phyloP scores from a whole-genome alignment of 768 basidiomycete species.

The Collybia nuda region DNA sequence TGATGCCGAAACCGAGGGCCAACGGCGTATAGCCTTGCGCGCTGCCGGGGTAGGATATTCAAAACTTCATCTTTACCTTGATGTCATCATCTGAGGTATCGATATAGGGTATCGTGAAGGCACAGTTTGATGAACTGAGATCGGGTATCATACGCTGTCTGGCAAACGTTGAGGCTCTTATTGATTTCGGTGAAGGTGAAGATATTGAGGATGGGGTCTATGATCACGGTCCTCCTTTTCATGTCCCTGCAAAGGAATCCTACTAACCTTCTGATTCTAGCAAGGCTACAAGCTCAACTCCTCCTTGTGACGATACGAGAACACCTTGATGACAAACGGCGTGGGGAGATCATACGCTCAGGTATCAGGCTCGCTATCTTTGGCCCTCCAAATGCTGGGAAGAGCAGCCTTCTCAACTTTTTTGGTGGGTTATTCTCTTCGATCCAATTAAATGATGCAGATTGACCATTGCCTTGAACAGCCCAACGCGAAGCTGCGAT shows the following conservation, averaged over 20 bases:
- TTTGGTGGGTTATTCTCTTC: slow-evolving; percentile 49
- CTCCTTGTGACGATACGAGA: slow-evolving; percentile 52
- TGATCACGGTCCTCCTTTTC: slow-evolving; percentile 53
- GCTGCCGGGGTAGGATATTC: slow-evolving; percentile 59
- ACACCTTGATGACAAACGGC: slow-evolving; percentile 67
- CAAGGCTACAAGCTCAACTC: slow-evolving; percentile 44
- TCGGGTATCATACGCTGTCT: slow-evolving; percentile 68
- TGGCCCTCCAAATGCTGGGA: slow-evolving; percentile 93
- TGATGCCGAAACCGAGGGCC: slow-evolving; percentile 84
- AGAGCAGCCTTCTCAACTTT: slow-evolving; percentile 85
- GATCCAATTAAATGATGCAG: not conserved
- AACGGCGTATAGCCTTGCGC: slow-evolving; percentile 70
- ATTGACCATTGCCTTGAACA: slow-evolving; percentile 22
- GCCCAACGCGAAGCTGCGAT: slow-evolving; percentile 89
- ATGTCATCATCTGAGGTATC: slow-evolving; percentile 9
- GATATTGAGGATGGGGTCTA: slow-evolving; percentile 83
- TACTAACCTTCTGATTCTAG: slow-evolving; percentile 31
- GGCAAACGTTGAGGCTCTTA: slow-evolving; percentile 82
- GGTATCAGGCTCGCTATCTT: slow-evolving; percentile 87
- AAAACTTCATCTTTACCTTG: not conserved
- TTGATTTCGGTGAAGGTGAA: slow-evolving; percentile 93
- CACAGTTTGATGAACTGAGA: slow-evolving; percentile 64
- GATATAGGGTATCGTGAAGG: slow-evolving; percentile 59
- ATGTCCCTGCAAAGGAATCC: not conserved
- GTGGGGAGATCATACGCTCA: slow-evolving; percentile 81